These are phyloP conservation scores for Paracorniculantispora psalliotae DNA, from an alignment of 2,329 filamentous ascomycete genomes.

Conservation along the genomic window DNA sequence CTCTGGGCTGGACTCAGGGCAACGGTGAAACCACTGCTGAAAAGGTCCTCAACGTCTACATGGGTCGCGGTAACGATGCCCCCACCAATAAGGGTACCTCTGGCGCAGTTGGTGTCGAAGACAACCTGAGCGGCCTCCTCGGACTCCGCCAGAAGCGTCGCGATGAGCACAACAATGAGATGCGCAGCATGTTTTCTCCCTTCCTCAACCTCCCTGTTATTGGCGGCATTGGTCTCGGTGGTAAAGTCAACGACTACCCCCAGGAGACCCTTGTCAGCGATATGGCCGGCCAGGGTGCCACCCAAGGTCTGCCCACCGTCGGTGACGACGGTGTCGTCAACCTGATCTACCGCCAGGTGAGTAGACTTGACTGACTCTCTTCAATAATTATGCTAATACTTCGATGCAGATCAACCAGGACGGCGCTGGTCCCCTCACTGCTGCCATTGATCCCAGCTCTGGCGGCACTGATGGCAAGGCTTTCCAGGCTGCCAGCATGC, in stretches of 20 bases:
- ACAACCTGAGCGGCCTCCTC: constrained; percentile 24
- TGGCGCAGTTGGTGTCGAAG: constrained; percentile 31
- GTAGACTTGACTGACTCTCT: not conserved
- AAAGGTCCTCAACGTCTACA: constrained; percentile 51
- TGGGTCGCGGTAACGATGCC: constrained; percentile 35
- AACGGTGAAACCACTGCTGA: constrained; percentile 49
- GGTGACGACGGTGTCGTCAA: constrained; percentile 55
- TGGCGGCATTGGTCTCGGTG: constrained; percentile 20
- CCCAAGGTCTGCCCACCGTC: constrained; percentile 54
- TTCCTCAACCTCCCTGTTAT: constrained; percentile 10
- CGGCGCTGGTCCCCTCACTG: constrained; percentile 55
- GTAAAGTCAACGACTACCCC: constrained; percentile 35
- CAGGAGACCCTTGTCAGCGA: constrained; percentile 49
- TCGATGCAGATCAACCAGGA: constrained; percentile 57
- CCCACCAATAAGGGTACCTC: constrained; percentile 30
- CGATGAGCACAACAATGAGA: constrained; percentile 10
- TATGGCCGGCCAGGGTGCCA: constrained; percentile 49
- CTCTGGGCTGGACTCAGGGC: constrained; percentile 54
- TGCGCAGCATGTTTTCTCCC: constrained; percentile 17
- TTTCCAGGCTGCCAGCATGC: constrained; percentile 53
- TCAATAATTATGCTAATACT: not conserved
- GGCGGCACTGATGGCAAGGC: constrained; percentile 52
- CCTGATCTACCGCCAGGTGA: constrained; percentile 54
- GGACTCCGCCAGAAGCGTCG: constrained; percentile 8
- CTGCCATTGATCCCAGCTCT: constrained; percentile 53